Conservation (phyloP, 331 rosid genomes). For the Phaseolus coccineus region DNA sequence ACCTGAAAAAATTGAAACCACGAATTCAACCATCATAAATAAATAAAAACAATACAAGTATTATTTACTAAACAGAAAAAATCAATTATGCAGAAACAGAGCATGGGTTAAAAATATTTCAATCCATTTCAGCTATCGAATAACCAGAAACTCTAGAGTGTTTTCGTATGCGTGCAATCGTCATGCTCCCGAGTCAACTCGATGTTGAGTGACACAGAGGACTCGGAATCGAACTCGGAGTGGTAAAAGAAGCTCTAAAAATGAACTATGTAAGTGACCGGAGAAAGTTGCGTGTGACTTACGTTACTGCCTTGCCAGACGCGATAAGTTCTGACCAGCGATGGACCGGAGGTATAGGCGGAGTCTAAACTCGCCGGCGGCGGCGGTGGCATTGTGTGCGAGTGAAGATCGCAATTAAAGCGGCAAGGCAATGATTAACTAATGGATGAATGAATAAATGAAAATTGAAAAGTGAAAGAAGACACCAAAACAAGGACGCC, state of each 20-base stretch:
- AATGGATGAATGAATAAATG: neutral
- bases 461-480: neutral
- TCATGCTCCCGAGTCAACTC: neutral
- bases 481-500: neutral
- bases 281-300: slow-evolving; percentile 15
- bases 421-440: neutral
- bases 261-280: neutral
- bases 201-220: neutral
- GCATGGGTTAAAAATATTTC: neutral
- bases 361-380: slow-evolving; percentile 8
- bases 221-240: neutral
- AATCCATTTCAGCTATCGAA: neutral
- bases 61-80: neutral
- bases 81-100: neutral
- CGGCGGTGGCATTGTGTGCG: slow-evolving; percentile 26
- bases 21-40: neutral
- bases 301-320: slow-evolving; percentile 60
- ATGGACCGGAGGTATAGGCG: neutral
- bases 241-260: neutral
- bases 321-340: slow-evolving; percentile 49
- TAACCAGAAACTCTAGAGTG: neutral
- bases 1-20: slow-evolving; percentile 52
- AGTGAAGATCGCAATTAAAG: neutral
- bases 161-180: neutral
- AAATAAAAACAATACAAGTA: no score